A percentile compares a stretch with the other conserved stretches of the same genome.
Evolutionary conservation across 116 monocot genomes (phyloP).

Genomic region (Thalassia testudinum): DNA sequence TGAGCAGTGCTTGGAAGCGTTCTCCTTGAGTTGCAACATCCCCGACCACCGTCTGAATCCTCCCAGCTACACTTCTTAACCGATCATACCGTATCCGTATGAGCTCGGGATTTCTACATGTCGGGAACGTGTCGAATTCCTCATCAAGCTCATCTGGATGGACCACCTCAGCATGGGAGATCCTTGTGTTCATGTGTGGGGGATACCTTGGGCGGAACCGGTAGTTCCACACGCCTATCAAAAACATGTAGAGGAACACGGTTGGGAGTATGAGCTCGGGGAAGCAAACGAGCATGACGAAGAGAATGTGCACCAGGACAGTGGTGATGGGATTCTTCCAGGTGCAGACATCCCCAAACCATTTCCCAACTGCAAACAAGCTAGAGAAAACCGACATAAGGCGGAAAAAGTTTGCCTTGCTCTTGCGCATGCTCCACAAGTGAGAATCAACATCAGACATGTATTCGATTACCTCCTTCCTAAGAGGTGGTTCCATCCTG

Average conservation of each 20-base stretch:
- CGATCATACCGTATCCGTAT: slow-evolving; percentile 66
- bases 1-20: slow-evolving; percentile 48
- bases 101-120: slow-evolving; percentile 20
- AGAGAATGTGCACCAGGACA: slow-evolving; percentile 45
- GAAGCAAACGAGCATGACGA: slow-evolving; percentile 49
- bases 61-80: slow-evolving; percentile 55
- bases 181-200: slow-evolving; percentile 59
- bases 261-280: slow-evolving; percentile 69
- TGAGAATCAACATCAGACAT: slow-evolving; percentile 14
- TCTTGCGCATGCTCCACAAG: slow-evolving; percentile 23
- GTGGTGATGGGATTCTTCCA: slow-evolving; percentile 70
- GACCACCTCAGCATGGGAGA: slow-evolving; percentile 45
- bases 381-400: slow-evolving; percentile 28
- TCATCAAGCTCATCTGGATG: slow-evolving; percentile 40
- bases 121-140: slow-evolving; percentile 34
- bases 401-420: slow-evolving; percentile 23
- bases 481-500: slow-evolving; percentile 29
- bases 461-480: slow-evolving; percentile 31
- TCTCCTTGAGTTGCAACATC: slow-evolving; percentile 83
- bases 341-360: slow-evolving; percentile 34
- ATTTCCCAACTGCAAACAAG: slow-evolving; percentile 9
- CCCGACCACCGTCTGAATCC: slow-evolving; percentile 77
- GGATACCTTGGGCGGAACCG: slow-evolving; percentile 40
- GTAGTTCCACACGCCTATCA: slow-evolving; percentile 74
- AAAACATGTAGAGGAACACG: slow-evolving; percentile 60